Base-by-base conservation (phyloP, 2,329 filamentous ascomycete genomes). In the Cytospora piceicola region DNA sequence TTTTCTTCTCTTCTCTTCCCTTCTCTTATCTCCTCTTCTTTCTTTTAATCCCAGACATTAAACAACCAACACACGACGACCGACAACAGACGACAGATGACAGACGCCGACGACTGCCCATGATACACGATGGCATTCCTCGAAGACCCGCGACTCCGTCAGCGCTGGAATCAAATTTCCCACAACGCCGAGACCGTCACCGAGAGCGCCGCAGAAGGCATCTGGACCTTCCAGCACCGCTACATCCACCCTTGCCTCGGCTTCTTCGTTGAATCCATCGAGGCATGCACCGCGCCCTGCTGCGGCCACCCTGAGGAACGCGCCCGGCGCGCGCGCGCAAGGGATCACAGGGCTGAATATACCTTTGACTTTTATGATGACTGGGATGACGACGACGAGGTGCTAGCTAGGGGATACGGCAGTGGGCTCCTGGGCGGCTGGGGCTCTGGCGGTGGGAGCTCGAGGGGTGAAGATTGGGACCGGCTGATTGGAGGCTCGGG, bases 321-420 rank as follows among this genome's bases (percentile, higher is more conserved):
- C 66, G 81, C 88, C 58, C 88, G 91, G 34, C 87, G 92, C 64
- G 79, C 82, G 55, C 82, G 89, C 68, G 88, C 93, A 72, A 85
- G 90, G 54, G 84, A 85, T 24, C 80, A 84, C 2, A 78, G 88
- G 60, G 91, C 93, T 32, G 94, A 97, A 77, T 87, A 91, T 72
- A 94, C 87, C 73, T 98, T 98, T 75, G 94, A 97, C 77, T 98
- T 98, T 76, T 98, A 98, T 80, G 94, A 97, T 77, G 94, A 97
- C 62, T 70, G 94, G 94, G 93, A 97, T 68, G 82, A 85, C 63
- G 84, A 86, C 58, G 80, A 83, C 62, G 77, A 79, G 20, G 72
- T 65, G 22, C 55, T 68, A 6, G 66, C 66, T 60, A 56, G 42
- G 24, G 68, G 64, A 9, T 73, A 74, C 34, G 84, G 85, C 59